Evolutionary conservation across 1,284 basidiomycete species (phyloP), one percentile per base, ranked within the genome.

Genomic region (Vanrija sp.): DNA sequence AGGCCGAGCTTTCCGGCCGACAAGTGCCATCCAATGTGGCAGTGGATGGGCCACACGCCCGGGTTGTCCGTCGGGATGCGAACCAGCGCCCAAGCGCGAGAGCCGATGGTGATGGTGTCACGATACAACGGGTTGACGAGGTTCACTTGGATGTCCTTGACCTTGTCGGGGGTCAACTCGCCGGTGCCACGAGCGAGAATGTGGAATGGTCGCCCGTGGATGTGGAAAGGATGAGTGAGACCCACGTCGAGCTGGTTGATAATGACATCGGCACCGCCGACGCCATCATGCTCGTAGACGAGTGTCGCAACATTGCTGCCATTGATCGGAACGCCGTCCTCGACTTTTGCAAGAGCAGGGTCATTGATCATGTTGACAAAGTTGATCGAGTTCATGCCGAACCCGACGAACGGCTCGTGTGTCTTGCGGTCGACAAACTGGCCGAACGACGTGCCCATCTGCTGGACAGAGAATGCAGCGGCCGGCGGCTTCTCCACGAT

Each of bases 181-280:
- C 75, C 76, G 4, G 26, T 8, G 0, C 74, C 76, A 18, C 72
- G 61, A 5, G 58, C 71, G 39, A 78, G 56, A 25, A 78, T 57
- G 46, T 67, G 63, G 51, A 67, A 65, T 0, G 58, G 51, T 43
- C 53, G 51, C 14, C 62, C 65, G 62, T 71, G 71, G 14, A 74
- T 52, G 50, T 74, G 72, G 54, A 66, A 70, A 0, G 77, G 76
- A 52, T 78, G 76, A 38, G 68, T 68, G 9, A 72, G 64, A 8
- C 18, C 44, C 16, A 54, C 55, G 46, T 73, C 71, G 5, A 67
- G 46, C 59, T 75, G 75, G 61, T 73, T 8, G 50, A 72, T 58
- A 19, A 72, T 53, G 40, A 68, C 66, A 3, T 61, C 58, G 1
- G 51, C 64, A 10, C 61, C 64, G 12, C 62, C 62, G 10, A 58